phyloP scores from a whole-genome alignment of 306 rosid species.

The Canavalia ensiformis region DNA sequence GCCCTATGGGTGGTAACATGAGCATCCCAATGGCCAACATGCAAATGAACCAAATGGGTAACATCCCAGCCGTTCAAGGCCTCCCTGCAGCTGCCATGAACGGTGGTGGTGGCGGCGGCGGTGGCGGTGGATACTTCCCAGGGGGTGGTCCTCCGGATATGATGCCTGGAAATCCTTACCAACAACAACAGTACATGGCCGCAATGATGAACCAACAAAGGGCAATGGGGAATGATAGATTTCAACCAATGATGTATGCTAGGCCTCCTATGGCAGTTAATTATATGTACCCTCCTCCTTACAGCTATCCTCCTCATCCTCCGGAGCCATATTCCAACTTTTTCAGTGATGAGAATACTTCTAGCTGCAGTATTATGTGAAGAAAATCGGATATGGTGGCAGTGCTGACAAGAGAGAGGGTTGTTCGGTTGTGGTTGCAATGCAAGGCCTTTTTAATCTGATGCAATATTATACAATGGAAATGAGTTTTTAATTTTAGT shows the following conservation, averaged over 20 bases:
- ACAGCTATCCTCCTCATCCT: slow-evolving; percentile 54
- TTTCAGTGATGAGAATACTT: slow-evolving; percentile 89
- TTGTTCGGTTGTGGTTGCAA: background rate
- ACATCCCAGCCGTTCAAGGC: slow-evolving; percentile 76
- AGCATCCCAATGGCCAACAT: slow-evolving; percentile 53
- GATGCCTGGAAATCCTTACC: slow-evolving; percentile 70
- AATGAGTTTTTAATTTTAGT: slow-evolving; percentile 50
- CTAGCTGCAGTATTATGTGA: slow-evolving; percentile 93
- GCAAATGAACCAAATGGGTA: slow-evolving; percentile 57
- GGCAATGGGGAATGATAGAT: slow-evolving; percentile 71
- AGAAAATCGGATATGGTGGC: background rate
- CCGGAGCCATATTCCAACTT: slow-evolving; percentile 68
- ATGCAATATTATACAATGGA: slow-evolving; percentile 60
- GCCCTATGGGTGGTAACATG: slow-evolving; percentile 60
- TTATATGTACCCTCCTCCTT: slow-evolving; percentile 63
- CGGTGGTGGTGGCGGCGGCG: slow-evolving; percentile 58
- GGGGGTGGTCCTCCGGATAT: slow-evolving; percentile 62
- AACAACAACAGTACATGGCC: slow-evolving; percentile 65
- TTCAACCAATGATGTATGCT: slow-evolving; percentile 89
- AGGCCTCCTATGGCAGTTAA: slow-evolving; percentile 68
- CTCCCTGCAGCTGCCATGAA: slow-evolving; percentile 66
- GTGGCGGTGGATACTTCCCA: slow-evolving; percentile 49
- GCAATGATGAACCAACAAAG: slow-evolving; percentile 86
- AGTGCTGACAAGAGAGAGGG: background rate
- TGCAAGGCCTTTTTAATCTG: background rate